These are phyloP conservation scores for Fusarium sp. DNA, from an alignment of 2,329 filamentous ascomycete genomes.

Conservation along the genomic window DNA sequence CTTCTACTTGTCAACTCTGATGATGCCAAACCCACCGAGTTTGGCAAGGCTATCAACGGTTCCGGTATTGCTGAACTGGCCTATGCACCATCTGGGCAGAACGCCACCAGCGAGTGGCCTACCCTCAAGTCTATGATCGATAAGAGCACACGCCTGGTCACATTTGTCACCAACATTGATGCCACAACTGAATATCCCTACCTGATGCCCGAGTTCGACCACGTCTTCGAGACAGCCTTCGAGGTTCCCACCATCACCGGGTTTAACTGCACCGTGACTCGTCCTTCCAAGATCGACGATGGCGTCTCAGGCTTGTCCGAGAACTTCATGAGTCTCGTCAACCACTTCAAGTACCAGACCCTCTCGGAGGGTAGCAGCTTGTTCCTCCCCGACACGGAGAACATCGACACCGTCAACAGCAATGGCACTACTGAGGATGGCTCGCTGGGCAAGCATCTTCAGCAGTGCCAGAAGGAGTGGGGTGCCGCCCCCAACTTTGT, in stretches of 20 bases:
- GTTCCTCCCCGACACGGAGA: slow-evolving; percentile 70
- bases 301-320: slow-evolving; percentile 67
- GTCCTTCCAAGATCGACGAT: slow-evolving; percentile 67
- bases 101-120: slow-evolving; percentile 70
- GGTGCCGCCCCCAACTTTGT: slow-evolving; percentile 77
- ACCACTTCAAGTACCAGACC: slow-evolving; percentile 80
- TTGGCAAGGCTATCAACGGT: slow-evolving; percentile 66
- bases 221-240: slow-evolving; percentile 80
- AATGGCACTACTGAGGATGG: slow-evolving; percentile 66
- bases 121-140: slow-evolving; percentile 78
- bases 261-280: slow-evolving; percentile 80
- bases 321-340: slow-evolving; percentile 78
- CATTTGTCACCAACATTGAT: slow-evolving; percentile 73
- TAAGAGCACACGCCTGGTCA: slow-evolving; percentile 73
- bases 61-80: slow-evolving; percentile 73
- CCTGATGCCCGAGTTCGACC: slow-evolving; percentile 73
- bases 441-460: slow-evolving; percentile 66
- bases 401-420: slow-evolving; percentile 75
- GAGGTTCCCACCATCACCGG: slow-evolving; percentile 71
- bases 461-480: slow-evolving; percentile 69
- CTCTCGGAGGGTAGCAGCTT: slow-evolving; percentile 63
- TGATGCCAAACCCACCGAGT: slow-evolving; percentile 65
- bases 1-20: slow-evolving; percentile 80
- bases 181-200: slow-evolving; percentile 63
- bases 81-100: slow-evolving; percentile 65